Base-by-base conservation (phyloP, 768 basidiomycete genomes). In the Tulasnella sp. region DNA sequence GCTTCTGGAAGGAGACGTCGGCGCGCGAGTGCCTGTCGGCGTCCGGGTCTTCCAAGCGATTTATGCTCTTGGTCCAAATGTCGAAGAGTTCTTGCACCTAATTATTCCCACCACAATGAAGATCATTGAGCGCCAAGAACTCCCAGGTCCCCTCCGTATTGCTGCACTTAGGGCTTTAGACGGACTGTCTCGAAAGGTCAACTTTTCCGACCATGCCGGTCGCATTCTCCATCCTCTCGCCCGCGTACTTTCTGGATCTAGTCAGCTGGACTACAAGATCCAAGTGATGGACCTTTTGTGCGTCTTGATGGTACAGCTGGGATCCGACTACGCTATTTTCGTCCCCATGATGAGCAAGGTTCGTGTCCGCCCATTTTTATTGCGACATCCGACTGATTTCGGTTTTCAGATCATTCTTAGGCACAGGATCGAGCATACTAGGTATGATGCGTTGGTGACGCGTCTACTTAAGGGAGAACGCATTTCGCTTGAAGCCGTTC, bases 321-420 rank as follows among this genome's bases (percentile, higher is more conserved):
- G 97, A 0, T 93, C 97, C 0, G 97, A 99, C 85, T 99, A 97
- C 83, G 96, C 98, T 4, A 96, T 99, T 69, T 99, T 99, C 83
- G 94, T 99, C 48, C 96, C 98, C 0, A 97, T 97, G 83, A 94
- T 99, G 82, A 96, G 96, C 86, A 98, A 99, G 90, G 97, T 94
- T 82, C 75, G 88, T 82, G 31, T 72, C 22, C 3, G 18, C 60
- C 16, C 64, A 20, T 42, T 42, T 34, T 44, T 14, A 20, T 44
- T 79, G 50, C 34, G 31, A 78, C 77, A 24, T 34, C 60, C 41
- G 41, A 9, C 41, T 60, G 69, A 54, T 48, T 18, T 44, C 40
- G 46, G 46, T 40, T 72, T 75, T 60, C 82, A 97, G 96, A 91
- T 92, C 80, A 87, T 97, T 41, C 86, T 94, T 24, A 90, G 93